Base-by-base conservation (phyloP, 305 asterid genomes). In the Fraxinus velutina region DNA sequence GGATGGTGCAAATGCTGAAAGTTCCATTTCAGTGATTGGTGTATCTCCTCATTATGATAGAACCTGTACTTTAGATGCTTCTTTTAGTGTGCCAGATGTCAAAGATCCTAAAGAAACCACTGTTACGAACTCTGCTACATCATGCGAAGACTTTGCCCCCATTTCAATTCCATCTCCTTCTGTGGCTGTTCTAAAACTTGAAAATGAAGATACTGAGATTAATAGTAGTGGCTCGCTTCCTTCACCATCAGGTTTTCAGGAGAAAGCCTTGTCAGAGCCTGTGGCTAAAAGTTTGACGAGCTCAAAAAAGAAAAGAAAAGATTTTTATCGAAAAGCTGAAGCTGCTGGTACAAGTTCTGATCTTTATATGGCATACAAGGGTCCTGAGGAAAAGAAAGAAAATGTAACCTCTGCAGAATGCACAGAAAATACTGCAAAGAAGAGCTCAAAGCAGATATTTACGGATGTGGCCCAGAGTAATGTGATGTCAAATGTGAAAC, bases 331-430 rank as follows among this genome's bases (percentile, higher is more conserved):
- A 79, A 94, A 89, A 77, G 92, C 93, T 60, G 97, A 94, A 84
- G 94, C 94, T 79, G 90, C 89, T 17, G 92, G 92, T 77, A 87
- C 94, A 27, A 89, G 91, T 87, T 86, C 96, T 19, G 97, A 93
- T 89, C 92, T 91, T 76, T 93, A 93, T 82, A 89, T 84, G 85
- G 99, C 98, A 22, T 94, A 96, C 79, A 94, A 94, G 87, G 94
- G 95, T 60, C 97, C 98, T 0, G 97, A 92, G 70, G 98, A 92
- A 81, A 94, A 88, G 87, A 93, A 92, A 79, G 96, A 89, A 62
- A 71, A 55, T 79, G 79, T 78, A 27, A 79, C 75, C 50, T 82
- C 91, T 76, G 78, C 84, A 30, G 92, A 88, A 79, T 85, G 79
- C 62, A 77, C 77, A 13, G 94, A 89, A 72, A 83, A 79, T 78